Evolutionary conservation across 2,329 filamentous ascomycete species (phyloP).

Genomic region (Trichoderma sp.): DNA sequence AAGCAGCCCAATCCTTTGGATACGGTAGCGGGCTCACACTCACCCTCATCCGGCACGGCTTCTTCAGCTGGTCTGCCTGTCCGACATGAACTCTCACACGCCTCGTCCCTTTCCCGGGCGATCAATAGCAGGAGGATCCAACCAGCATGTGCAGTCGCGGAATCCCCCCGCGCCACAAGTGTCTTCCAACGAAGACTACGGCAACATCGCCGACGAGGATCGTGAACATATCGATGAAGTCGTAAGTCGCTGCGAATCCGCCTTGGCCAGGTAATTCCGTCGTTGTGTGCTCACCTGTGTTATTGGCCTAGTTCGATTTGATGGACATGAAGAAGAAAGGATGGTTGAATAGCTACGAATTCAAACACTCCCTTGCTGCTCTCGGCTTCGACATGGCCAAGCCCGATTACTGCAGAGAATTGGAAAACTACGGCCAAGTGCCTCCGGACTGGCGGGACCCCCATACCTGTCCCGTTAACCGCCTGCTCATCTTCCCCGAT

Average conservation of each 20-base stretch:
- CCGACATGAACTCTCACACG: slow-evolving; percentile 45
- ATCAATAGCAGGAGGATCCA: slow-evolving; percentile 40
- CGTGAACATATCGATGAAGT: slow-evolving; percentile 92
- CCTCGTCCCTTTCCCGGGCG: slow-evolving; percentile 45
- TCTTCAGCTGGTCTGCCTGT: not conserved
- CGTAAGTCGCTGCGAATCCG: slow-evolving; percentile 55
- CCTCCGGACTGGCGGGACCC: slow-evolving; percentile 60
- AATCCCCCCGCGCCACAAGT: slow-evolving; percentile 43
- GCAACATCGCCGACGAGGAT: slow-evolving; percentile 77
- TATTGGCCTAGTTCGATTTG: slow-evolving; percentile 71
- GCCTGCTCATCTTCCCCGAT: slow-evolving; percentile 55
- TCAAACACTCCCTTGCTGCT: slow-evolving; percentile 93
- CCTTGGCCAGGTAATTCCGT: not conserved
- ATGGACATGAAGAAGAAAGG: slow-evolving; percentile 97
- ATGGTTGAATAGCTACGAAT: slow-evolving; percentile 95
- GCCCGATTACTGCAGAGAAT: slow-evolving; percentile 76
- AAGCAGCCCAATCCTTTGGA: slow-evolving; percentile 21
- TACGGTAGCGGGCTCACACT: slow-evolving; percentile 4
- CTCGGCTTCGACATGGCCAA: slow-evolving; percentile 92
- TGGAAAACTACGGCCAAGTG: slow-evolving; percentile 79
- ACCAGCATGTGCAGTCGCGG: slow-evolving; percentile 40
- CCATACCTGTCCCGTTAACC: slow-evolving; percentile 49
- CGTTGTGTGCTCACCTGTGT: slow-evolving; percentile 31
- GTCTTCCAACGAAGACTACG: slow-evolving; percentile 46
- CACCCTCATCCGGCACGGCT: not conserved